These are phyloP conservation scores for Harringtonia lauricola DNA, from an alignment of 2,329 filamentous ascomycete species.

Conservation along the genomic window DNA sequence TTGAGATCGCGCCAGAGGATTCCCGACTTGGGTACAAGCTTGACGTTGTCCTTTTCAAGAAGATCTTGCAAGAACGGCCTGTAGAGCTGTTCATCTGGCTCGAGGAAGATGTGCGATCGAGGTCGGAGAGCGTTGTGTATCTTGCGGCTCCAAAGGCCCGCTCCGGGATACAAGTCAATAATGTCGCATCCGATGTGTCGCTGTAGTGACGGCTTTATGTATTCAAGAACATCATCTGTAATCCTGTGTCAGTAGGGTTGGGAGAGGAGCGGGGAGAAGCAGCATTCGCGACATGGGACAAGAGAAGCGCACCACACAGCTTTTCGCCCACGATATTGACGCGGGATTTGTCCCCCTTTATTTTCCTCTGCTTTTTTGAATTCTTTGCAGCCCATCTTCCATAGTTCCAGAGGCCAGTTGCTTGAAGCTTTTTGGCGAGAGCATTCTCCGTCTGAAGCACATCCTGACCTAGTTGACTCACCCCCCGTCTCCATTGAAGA, in stretches of 20 bases:
- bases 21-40: constrained; percentile 43
- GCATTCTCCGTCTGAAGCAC: constrained; percentile 1
- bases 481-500: background rate
- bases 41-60: constrained; percentile 33
- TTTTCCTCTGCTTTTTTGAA: constrained; percentile 20
- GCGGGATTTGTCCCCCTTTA: too few species aligned
- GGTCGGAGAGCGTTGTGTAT: constrained; percentile 67
- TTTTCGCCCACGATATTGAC: constrained; percentile 41
- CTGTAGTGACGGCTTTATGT: constrained; percentile 57
- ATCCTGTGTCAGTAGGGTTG: too few species aligned
- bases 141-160: constrained; percentile 65
- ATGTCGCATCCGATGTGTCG: constrained; percentile 71
- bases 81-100: constrained; percentile 53
- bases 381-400: constrained; percentile 5
- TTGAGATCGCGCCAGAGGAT: constrained; percentile 50
- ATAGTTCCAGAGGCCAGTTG: constrained; percentile 12
- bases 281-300: too few species aligned
- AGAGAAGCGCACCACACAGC: constrained; percentile 35
- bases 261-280: too few species aligned
- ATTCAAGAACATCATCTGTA: constrained; percentile 57
- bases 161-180: constrained; percentile 76
- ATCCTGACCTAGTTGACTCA: background rate
- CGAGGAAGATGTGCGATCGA: constrained; percentile 72
- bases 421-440: constrained; percentile 11
- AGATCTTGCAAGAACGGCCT: constrained; percentile 49